Evolutionary conservation across 2,329 filamentous ascomycete genomes (phyloP).

Genomic region (Huntiella decipiens): DNA sequence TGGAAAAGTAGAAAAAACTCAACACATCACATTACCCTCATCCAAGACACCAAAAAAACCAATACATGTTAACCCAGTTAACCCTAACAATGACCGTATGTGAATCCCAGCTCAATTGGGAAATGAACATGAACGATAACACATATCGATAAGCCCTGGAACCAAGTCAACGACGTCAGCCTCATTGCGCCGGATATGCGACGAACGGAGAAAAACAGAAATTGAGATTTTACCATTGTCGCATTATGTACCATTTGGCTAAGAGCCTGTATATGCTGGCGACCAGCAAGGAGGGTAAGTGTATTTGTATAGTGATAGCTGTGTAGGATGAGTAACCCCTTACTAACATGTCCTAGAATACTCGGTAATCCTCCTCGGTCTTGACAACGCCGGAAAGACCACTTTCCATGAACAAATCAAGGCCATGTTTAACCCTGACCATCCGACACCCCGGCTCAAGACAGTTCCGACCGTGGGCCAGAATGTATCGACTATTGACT

Average conservation of each 20-base stretch:
- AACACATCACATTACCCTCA: too few relatives aligned
- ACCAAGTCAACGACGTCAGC: too few relatives aligned
- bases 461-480: conserved; percentile 95
- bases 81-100: too few relatives aligned
- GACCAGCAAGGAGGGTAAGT: conserved; percentile 81
- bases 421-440: conserved; percentile 53
- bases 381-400: conserved; percentile 97
- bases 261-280: conserved; percentile 90
- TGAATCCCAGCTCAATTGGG: too few relatives aligned
- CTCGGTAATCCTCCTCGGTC: conserved; percentile 86
- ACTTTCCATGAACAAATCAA: conserved; percentile 96
- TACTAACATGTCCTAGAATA: conserved; percentile 44
- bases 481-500: conserved; percentile 78
- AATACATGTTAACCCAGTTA: too few relatives aligned
- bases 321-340: not conserved
- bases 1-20: too few relatives aligned
- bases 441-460: conserved; percentile 48
- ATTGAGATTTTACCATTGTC: too few relatives aligned
- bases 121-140: too few relatives aligned
- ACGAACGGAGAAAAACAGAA: too few relatives aligned
- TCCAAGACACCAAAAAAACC: too few relatives aligned
- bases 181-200: too few relatives aligned
- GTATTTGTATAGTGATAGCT: not conserved
- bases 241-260: conserved; percentile 76
- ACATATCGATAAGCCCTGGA: too few relatives aligned